Percentiles rank a stretch among this genome's conserved stretches.
Evolutionary conservation across 305 asterid species (phyloP).

Genomic region (Plantago lanceolata): DNA sequence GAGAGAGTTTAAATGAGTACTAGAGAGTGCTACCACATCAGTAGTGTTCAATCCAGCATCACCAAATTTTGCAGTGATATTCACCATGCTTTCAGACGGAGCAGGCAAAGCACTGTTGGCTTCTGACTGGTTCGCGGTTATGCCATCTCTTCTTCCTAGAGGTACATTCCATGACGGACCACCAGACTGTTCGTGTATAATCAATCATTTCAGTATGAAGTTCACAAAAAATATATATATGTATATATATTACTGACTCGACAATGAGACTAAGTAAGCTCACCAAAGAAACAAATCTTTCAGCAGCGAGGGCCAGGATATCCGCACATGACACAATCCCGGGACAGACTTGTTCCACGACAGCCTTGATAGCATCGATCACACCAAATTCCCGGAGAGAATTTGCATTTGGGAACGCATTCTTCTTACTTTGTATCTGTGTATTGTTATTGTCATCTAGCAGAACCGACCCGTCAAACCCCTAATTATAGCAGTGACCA

Average conservation of each 20-base stretch:
- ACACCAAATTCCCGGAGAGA: neutral
- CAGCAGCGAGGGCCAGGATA: constrained; percentile 1
- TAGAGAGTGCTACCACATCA: constrained; percentile 2
- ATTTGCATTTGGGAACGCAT: constrained; percentile 7
- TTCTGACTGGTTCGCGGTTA: constrained; percentile 6
- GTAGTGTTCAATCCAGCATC: constrained; percentile 1
- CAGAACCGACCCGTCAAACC: neutral
- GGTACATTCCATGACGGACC: constrained; percentile 1
- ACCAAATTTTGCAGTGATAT: constrained; percentile 1
- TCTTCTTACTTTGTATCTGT: constrained; percentile 1
- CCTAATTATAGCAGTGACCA: neutral
- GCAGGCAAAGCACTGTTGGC: constrained; percentile 3
- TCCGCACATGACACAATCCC: constrained; percentile 10
- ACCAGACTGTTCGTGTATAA: neutral
- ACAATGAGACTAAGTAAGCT: neutral
- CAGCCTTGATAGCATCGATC: neutral
- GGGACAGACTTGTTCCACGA: neutral
- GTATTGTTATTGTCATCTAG: neutral
- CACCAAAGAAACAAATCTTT: constrained; percentile 1
- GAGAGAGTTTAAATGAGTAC: neutral
- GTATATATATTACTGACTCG: neutral
- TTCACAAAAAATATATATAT: too few species aligned
- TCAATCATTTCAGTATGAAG: neutral
- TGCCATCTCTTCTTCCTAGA: constrained; percentile 10
- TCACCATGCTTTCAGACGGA: neutral